phyloP scores from a whole-genome alignment of 164 flowering plant species.

The Magnolia officinalis region DNA sequence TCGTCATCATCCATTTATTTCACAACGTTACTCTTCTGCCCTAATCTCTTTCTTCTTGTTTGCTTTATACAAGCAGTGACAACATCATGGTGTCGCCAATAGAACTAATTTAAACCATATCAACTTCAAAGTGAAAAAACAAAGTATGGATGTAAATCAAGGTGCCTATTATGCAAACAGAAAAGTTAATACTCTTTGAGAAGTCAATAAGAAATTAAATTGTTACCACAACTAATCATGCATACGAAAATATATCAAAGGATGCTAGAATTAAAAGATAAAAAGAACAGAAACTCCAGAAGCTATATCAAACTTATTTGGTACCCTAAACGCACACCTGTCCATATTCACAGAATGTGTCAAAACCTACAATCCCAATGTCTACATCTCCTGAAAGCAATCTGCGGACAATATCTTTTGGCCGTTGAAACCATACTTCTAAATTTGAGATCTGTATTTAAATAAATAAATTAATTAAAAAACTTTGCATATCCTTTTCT shows the following conservation, averaged over 20 bases:
- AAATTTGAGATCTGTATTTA: conserved; percentile 63
- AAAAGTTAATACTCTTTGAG: neutral
- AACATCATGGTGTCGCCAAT: too few species aligned
- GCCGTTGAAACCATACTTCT: conserved; percentile 97
- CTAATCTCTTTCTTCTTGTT: too few species aligned
- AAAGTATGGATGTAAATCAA: too few species aligned
- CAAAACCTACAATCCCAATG: conserved; percentile 89
- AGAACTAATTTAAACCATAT: neutral
- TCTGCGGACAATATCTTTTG: conserved; percentile 83
- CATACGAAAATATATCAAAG: neutral
- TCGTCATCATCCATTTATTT: too few species aligned
- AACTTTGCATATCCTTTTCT: neutral
- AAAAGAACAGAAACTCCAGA: neutral
- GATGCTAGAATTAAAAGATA: neutral
- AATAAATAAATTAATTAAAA: neutral
- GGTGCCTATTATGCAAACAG: neutral
- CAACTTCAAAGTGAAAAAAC: neutral
- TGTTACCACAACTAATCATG: neutral
- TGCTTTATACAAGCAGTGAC: too few species aligned
- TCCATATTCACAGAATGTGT: conserved; percentile 77
- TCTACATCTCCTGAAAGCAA: conserved; percentile 89
- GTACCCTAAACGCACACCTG: conserved; percentile 39
- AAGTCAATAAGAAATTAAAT: neutral
- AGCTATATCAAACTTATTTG: neutral
- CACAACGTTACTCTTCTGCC: too few species aligned